These are phyloP conservation scores for Phialophora verrucosa DNA, from an alignment of 2,329 filamentous ascomycete genomes.

Conservation along the genomic window DNA sequence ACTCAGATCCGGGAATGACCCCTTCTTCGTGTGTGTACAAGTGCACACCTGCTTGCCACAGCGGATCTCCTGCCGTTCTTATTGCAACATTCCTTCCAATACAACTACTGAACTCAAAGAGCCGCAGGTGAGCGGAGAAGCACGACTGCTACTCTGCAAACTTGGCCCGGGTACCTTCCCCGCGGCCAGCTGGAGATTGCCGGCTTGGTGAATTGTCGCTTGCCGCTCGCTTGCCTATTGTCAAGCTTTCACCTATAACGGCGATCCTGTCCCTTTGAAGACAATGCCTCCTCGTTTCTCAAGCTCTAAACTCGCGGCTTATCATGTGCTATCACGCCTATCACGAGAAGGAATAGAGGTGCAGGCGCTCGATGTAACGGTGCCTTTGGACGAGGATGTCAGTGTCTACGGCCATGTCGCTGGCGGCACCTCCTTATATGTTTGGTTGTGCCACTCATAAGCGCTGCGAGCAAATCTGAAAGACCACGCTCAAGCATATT, in stretches of 20 bases:
- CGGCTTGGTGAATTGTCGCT: background rate
- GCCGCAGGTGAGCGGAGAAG: constrained; percentile 6
- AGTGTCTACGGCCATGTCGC: background rate
- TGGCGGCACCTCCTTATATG: constrained; percentile 1
- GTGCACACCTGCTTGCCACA: constrained; percentile 1
- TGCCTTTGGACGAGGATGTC: constrained; percentile 3
- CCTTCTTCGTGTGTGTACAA: background rate
- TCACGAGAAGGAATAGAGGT: constrained; percentile 8
- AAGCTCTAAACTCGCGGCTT: constrained; percentile 10
- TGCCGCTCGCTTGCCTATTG: background rate
- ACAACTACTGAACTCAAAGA: background rate
- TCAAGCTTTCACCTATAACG: background rate
- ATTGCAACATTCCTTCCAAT: constrained; percentile 9
- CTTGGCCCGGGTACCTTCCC: constrained; percentile 1
- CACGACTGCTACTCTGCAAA: constrained; percentile 2
- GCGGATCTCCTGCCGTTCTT: background rate
- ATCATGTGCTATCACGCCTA: constrained; percentile 14
- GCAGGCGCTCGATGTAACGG: constrained; percentile 21
- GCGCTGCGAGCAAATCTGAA: background rate
- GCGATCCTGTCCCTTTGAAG: constrained; percentile 12
- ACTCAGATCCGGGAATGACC: background rate
- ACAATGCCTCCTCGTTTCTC: constrained; percentile 6
- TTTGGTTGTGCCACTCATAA: constrained; percentile 2
- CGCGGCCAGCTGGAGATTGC: constrained; percentile 6
- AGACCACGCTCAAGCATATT: background rate